Base-by-base conservation (phyloP, 169 alveolate species). In the Plasmodium gonderi region DNA sequence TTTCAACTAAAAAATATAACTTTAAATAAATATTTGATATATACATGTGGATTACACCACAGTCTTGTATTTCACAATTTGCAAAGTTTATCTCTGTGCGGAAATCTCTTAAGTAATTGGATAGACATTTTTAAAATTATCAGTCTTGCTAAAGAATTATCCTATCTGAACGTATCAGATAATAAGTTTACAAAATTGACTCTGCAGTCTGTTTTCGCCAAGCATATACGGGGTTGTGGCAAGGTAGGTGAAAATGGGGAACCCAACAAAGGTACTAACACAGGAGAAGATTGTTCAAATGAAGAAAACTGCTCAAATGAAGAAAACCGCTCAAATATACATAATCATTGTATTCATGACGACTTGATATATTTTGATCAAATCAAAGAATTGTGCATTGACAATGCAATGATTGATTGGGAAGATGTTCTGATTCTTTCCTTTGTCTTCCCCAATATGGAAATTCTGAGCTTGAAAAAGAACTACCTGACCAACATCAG, bases 301-400 rank as follows among this genome's bases (percentile, higher is more conserved):
- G n/a, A n/a, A n/a, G 38, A n/a, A n/a, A 23, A 7, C 9, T 36
- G 17, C 83, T 4, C 67, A 45, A 23, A 77, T 33, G n/a, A n/a
- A n/a, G 38, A n/a, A n/a, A 23, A 7, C 9, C 72, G 17, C 83
- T 4, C 67, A 45, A 23, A 77, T 33, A 31, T 20, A 23, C n/a
- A 64, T 14, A 40, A 9, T 12, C 60, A 38, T n/a, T 42, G 67
- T 33, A 40, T 36, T 23, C 38, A 60, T 29, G 72, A 60, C 38
- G 72, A 87, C 26, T 29, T 87, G 11, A 75, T 87, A 44, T 44
- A 65, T 40, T 87, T 87, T 60, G 69, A 54, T 44, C 85, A 87
- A n/a, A 87, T 87, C 26, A 87, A 74, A 54, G 93, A 87, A 40
- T 20, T 87, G 14, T 87, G 93, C 45, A 33, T 87, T 29, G 93